Percentiles rank a stretch among this genome's conserved stretches.
These are phyloP conservation scores for Aurifilum marmelostoma DNA, from an alignment of 2,329 filamentous ascomycete species.

Conservation along the genomic window DNA sequence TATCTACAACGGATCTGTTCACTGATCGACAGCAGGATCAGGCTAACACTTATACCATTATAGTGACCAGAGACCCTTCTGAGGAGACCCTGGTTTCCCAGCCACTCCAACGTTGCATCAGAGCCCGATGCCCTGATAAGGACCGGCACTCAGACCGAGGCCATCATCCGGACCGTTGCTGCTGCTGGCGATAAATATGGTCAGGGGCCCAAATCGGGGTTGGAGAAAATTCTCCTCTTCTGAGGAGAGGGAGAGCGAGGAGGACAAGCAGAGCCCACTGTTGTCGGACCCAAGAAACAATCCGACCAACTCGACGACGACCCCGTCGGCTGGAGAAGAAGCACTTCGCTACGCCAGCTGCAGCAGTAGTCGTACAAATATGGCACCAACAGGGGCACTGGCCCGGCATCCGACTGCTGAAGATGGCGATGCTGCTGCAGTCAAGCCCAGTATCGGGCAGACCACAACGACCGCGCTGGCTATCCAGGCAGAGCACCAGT, in stretches of 20 bases:
- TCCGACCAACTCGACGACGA: not conserved
- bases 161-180: not conserved
- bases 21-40: not conserved
- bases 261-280: not conserved
- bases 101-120: not conserved
- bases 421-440: constrained; percentile 15
- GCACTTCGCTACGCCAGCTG: not conserved
- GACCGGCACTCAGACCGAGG: not conserved
- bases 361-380: not conserved
- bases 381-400: constrained; percentile 17
- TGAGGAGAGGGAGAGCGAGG: too few species aligned
- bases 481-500: constrained; percentile 44
- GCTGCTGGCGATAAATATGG: constrained; percentile 1
- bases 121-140: not conserved
- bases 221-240: not conserved
- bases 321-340: not conserved
- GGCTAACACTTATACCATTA: not conserved
- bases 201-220: not conserved
- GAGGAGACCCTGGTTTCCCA: not conserved
- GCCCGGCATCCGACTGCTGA: constrained; percentile 15
- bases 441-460: constrained; percentile 24
- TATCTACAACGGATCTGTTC: not conserved
- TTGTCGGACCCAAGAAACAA: not conserved
- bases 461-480: constrained; percentile 33
- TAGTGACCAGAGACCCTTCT: not conserved